Base-by-base conservation (phyloP, 192 early-diverging fungal genomes). In the Coemansia sp. region DNA sequence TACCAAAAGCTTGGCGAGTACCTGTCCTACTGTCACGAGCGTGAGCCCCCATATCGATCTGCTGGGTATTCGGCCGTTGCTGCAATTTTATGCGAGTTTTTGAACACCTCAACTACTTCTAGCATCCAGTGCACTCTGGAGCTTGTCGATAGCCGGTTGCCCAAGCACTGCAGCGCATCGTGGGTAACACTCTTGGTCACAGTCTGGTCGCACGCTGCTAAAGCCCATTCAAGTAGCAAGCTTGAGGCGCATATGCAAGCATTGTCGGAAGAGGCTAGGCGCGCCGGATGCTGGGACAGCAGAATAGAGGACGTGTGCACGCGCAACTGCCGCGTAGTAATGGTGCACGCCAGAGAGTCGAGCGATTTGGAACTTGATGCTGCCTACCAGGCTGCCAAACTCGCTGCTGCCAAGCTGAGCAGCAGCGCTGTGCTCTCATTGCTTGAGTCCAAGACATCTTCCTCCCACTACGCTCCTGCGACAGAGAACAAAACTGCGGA, bases 171-270 rank as follows among this genome's bases (percentile, higher is more conserved):
- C 5, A 47, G 53, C n/a, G 41, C 21, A 1, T 29, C 61, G 8
- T 75, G 72, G 65, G 45, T 58, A 2, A 59, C 72, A 0, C 25
- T 68, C 18, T 33, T 58, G 37, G 66, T 58, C 15, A 58, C 65
- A 45, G 40, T 69, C 32, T 76, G 62, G 56, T 22, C 37, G 14
- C 42, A 55, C 6, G 26, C 54, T 2, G 65, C 65, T 9, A 4
- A 18, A 11, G 8, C 39, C 5, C 42, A 43, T 5, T 10, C 30
- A 14, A 53, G 39, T 51, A 31, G 27, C 19, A 13, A n/a, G 1
- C 53, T 68, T 3, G 57, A 50, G 27, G n/a, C 65, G 4, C 38
- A 46, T 10, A 38, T 58, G n/a, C 17, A 17, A 10, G 6, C 32
- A 11, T 34, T 31, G 1, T 27, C 32, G 6, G 49, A 53, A 25